A percentile compares a stretch with the other conserved stretches of the same genome.
Conservation (phyloP, 208 protist genomes). For the Wallacemonas collosoma region DNA sequence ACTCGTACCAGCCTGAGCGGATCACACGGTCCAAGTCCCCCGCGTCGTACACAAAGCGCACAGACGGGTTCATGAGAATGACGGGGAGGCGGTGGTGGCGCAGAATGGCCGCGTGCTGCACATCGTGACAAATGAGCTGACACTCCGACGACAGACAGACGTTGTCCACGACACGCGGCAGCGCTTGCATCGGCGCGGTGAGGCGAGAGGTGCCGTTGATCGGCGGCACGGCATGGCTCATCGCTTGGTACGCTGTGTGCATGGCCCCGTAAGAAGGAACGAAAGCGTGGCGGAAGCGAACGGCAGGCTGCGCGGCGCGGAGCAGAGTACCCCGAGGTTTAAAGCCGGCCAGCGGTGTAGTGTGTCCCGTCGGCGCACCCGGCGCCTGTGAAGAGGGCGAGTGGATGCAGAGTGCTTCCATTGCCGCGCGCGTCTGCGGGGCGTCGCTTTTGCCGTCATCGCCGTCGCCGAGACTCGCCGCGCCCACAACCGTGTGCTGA, state of each 20-base stretch:
- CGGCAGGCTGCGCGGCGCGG: conserved; percentile 26
- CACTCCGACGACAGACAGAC: conserved; percentile 76
- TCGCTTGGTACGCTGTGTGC: neutral
- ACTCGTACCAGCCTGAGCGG: conserved; percentile 6
- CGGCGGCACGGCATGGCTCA: too few relatives aligned
- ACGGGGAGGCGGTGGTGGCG: conserved; percentile 42
- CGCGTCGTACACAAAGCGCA: conserved; percentile 63
- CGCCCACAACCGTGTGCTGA: neutral
- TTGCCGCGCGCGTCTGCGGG: too few relatives aligned
- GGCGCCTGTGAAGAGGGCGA: too few relatives aligned
- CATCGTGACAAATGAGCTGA: conserved; percentile 63
- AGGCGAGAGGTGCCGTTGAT: neutral
- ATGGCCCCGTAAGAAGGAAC: conserved; percentile 57
- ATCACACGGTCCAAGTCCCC: conserved; percentile 42
- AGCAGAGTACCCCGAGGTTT: conserved; percentile 26
- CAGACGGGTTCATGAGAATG: conserved; percentile 75
- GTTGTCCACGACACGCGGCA: conserved; percentile 24
- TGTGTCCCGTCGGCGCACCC: neutral
- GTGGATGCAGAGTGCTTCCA: too few relatives aligned
- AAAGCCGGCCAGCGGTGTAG: neutral
- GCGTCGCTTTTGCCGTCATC: too few relatives aligned
- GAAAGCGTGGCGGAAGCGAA: conserved; percentile 62
- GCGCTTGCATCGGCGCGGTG: neutral
- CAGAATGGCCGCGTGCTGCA: conserved; percentile 53
- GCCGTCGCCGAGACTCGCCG: too few relatives aligned